Evolutionary conservation across 2,329 filamentous ascomycete genomes (phyloP), one percentile per base, ranked within the genome.

Genomic region (Aspergillus quadricinctus): DNA sequence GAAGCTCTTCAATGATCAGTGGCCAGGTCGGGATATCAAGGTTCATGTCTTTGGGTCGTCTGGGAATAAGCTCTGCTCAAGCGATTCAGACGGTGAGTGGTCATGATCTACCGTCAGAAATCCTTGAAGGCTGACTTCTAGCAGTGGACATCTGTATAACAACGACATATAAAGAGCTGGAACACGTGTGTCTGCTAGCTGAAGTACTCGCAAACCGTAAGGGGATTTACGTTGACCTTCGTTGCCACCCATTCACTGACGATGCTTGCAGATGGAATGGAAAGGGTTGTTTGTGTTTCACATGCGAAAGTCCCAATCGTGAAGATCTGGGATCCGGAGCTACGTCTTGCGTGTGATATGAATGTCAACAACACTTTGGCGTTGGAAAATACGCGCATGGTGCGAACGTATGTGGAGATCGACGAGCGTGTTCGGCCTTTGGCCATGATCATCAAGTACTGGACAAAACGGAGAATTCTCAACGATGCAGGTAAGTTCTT

Each of bases 11-110:
- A 94, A 95, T 67, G 83, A 89, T 7, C 86, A 95, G 70, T 99
- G 93, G 90, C 94, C 94, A 1, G 91, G 89, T 1, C 88, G 91
- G 67, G 83, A 95, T 59, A 97, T 97, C 68, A 87, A 84, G 63
- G 94, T 97, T 37, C 88, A 94, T 72, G 85, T 97, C 17, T 99
- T 99, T 81, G 94, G 94, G n/a, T 97, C 94, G 4, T 97, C 94
- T 4, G 94, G 94, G 49, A 99, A 99, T 74, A 78, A 94, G 72
- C 79, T 99, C 55, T 97, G 92, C 75, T 96, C 93, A 35, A 92
- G 91, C 73, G 92, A 97, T 70, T 99, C 94, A 52, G 94, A 99
- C 78, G 90, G 92, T 96, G 79, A 66, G 86, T 67, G 37, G 29
- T 50, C 23, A 23, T 17, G 45, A 45, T 8, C 11, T 23, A 21